Base-by-base conservation (phyloP, 164 flowering plant genomes). In the Hamamelis virginiana region DNA sequence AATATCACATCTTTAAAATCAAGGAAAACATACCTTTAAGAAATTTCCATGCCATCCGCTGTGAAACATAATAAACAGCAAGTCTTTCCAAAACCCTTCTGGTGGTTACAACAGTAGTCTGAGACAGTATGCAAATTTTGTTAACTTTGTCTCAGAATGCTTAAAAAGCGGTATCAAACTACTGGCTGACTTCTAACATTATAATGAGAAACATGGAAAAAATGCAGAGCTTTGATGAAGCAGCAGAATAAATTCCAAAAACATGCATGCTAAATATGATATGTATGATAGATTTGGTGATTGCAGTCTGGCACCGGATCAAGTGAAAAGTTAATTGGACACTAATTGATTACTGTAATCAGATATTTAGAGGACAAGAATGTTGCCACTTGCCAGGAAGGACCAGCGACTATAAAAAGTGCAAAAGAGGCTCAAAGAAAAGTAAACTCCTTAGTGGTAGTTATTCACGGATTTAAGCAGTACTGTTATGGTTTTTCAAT, bases 21-120 rank as follows among this genome's bases (percentile, higher is more conserved):
- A 28, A 1, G 58, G 45, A 55, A 33, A 64, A 53, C 61, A 68
- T 81, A 91, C 97, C 99, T 86, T 95, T 95, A 53, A 95, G 89
- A 77, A 95, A 88, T 72, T 95, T 95, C 99, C 98, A 92, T 61
- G 99, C 97, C 84, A 87, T 79, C 41, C 97, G 75, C 51, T 83
- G 91, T 41, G 99, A 90, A 74, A 82, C 82, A 78, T 91, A 86
- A 71, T 83, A 83, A 25, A 95, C 87, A 66, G 92, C 86, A 55
- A 92, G 74, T 78, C 99, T 87, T 84, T 95, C 98, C 74, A 95
- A 76, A 64, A 92, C 50, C 55, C 98, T 81, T 77, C 97, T 84
- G 28, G 94, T 91, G 18, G 98, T 92, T 28, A 89, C 85, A 74
- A 92, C 93, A 47, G 91, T 82, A 27, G 91, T 88, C 98, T 95